phyloP scores from a whole-genome alignment of 1,139 yeast genomes.

The Blastobotrys apis region DNA sequence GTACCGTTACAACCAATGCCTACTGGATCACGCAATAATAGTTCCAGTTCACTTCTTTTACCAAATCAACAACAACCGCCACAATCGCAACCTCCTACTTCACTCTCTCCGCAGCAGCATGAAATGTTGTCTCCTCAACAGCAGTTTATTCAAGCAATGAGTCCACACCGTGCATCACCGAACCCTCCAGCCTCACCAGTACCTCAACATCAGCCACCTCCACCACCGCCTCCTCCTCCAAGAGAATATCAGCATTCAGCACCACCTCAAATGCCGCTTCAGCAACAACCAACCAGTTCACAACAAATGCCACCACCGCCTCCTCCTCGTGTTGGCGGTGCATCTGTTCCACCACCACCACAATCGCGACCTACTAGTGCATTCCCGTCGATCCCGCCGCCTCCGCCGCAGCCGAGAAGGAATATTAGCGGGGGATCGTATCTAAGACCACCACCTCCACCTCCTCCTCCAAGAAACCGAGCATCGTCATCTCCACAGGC shows the following conservation, averaged over 20 bases:
- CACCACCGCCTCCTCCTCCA: conserved; percentile 8
- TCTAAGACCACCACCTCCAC: conserved; percentile 23
- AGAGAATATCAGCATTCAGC: background rate
- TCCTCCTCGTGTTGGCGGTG: no score
- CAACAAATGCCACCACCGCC: conserved; percentile 6
- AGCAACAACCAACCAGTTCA: background rate
- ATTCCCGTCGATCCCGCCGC: conserved; percentile 21
- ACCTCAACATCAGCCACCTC: background rate
- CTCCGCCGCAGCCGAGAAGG: conserved; percentile 25
- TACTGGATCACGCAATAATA: conserved; percentile 3
- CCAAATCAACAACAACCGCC: conserved; percentile 1
- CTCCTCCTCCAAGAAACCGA: conserved; percentile 26
- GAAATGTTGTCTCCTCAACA: conserved; percentile 13
- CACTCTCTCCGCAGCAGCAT: conserved; percentile 4
- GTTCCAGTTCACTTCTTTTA: background rate
- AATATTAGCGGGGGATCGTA: conserved; percentile 12
- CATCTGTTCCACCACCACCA: conserved; percentile 10
- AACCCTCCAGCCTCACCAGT: background rate
- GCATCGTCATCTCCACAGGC: conserved; percentile 21
- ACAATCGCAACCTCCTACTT: no score
- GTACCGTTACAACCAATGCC: conserved; percentile 14
- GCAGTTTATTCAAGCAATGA: conserved; percentile 12
- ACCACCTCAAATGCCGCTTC: conserved; percentile 2
- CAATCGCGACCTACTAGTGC: conserved; percentile 1
- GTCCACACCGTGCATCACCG: conserved; percentile 9